Evolutionary conservation across 2,329 filamentous ascomycete species (phyloP), one percentile per base, ranked within the genome.

Genomic region (Sarocladium kiliense): DNA sequence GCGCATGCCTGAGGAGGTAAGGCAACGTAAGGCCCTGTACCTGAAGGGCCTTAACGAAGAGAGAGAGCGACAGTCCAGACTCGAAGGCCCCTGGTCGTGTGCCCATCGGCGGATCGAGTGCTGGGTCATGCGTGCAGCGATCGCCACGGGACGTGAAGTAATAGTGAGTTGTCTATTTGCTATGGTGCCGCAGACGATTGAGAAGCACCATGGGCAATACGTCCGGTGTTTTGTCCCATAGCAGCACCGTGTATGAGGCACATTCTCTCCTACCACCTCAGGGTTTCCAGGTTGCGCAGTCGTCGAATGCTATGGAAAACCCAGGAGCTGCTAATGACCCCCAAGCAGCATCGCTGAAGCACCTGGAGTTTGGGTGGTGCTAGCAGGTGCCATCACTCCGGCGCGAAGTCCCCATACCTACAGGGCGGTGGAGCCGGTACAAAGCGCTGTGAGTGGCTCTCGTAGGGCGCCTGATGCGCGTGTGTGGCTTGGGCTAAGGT

Each of bases 401-500:
- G 30, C 30, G 12, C 30, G 30, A 32, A 32, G 14, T 23, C 39
- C 19, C 39, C 39, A 21, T 21, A 14, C 21, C 7, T 14, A 9
- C n/a, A 21, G 18, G 18, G 10, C 7, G 23, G 39, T 47, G 44
- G 44, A 47, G 44, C 21, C 25, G 3, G 14, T 3, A 23, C 3
- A 27, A 23, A 16, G 23, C 25, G 23, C 44, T 25, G 25, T 47
- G 44, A 47, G 44, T 47, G 44, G 21, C 21, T 44, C 41, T 21
- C 6, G 10, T 6, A 44, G 18, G 19, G 41, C 41, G 41, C 44
- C 44, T 27, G 44, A 27, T 47, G 44, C 25, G 44, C 27, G 44
- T 30, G 44, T 47, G 44, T 47, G 44, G 44, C 44, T 47, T 47
- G 44, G 44, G 21, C 44, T 47, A 47, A 47, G n/a, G 44, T 30